phyloP scores from a whole-genome alignment of 1,284 basidiomycete species.

The Naganishia liquefaciens region DNA sequence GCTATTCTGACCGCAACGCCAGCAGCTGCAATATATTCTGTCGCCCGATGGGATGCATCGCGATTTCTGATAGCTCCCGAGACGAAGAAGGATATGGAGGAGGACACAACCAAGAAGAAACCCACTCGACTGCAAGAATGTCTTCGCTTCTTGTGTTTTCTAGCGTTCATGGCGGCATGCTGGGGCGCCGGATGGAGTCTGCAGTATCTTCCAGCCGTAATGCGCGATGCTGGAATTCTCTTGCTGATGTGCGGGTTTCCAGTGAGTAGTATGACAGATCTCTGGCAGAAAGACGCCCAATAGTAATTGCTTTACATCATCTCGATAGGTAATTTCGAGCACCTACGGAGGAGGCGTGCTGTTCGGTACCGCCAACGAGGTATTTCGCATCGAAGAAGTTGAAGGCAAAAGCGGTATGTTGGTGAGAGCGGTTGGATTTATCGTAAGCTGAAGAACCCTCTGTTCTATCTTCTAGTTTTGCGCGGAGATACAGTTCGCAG shows the following conservation, averaged over 20 bases:
- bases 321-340: not conserved
- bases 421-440: no score
- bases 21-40: not conserved
- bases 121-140: not conserved
- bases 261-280: not conserved
- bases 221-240: not conserved
- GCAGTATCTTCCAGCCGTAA: not conserved
- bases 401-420: not conserved
- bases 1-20: not conserved
- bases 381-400: not conserved
- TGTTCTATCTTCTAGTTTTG: no score
- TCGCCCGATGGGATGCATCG: conserved; percentile 16
- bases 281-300: not conserved
- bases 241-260: conserved; percentile 5
- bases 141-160: not conserved
- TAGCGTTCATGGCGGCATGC: conserved; percentile 2
- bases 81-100: not conserved
- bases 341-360: not conserved
- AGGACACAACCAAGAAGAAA: not conserved
- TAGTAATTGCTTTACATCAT: not conserved
- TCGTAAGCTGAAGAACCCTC: no score
- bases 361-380: conserved; percentile 13
- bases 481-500: no score
- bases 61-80: not conserved
- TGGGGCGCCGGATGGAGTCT: not conserved